Evolutionary conservation across 768 basidiomycete genomes (phyloP).

Genomic region (Hortiboletus flavorubellus): DNA sequence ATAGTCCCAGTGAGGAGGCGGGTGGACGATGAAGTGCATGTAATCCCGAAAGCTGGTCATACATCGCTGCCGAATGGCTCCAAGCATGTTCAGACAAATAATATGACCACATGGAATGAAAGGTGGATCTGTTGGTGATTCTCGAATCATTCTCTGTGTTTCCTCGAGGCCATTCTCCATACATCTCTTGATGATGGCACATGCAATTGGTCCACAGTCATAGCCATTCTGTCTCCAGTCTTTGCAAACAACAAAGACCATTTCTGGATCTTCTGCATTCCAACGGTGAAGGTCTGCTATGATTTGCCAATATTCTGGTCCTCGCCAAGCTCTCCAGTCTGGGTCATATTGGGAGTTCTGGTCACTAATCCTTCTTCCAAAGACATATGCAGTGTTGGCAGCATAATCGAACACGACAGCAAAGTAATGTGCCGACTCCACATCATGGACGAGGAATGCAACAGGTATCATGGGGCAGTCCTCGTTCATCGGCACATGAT

Average conservation of each 20-base stretch:
- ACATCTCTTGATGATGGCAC: neutral
- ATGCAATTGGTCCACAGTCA: constrained; percentile 3
- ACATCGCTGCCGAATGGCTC: neutral
- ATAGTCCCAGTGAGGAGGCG: neutral
- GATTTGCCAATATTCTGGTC: neutral
- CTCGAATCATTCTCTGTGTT: neutral
- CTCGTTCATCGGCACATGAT: neutral
- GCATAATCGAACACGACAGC: neutral
- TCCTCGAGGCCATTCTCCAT: neutral
- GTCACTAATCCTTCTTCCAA: neutral
- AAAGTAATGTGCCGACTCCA: neutral
- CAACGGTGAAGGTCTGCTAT: neutral
- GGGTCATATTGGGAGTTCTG: neutral
- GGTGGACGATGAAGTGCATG: neutral
- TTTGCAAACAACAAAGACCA: neutral
- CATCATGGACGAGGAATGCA: neutral
- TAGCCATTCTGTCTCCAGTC: constrained; percentile 10
- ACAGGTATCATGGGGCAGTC: neutral
- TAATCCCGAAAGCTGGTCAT: neutral
- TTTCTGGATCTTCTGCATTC: neutral
- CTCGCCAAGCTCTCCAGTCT: neutral
- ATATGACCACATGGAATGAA: constrained; percentile 3
- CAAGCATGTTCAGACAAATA: neutral
- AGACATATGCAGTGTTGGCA: neutral
- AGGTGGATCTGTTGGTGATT: neutral